Percentiles rank a stretch among this genome's conserved stretches.
Evolutionary conservation across 495 filamentous ascomycete species (phyloP).

Genomic region (Sordaria brevicollis): DNA sequence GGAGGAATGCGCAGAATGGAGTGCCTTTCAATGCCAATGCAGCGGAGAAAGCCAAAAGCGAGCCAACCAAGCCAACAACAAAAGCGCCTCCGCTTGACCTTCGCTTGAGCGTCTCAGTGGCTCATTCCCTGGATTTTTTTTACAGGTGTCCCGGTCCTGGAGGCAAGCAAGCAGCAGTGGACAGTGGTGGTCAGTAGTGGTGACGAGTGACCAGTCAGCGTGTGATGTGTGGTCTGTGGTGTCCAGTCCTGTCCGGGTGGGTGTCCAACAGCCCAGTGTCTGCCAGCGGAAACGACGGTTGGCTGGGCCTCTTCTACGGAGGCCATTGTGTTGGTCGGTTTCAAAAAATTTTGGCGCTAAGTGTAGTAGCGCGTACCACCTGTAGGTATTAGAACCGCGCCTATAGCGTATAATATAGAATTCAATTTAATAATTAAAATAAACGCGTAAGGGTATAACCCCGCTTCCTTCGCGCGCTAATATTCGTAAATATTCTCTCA

Average conservation of each 20-base stretch:
- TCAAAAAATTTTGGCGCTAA: too few species aligned
- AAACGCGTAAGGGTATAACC: too few species aligned
- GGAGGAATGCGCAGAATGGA: background rate
- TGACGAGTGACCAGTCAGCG: slow-evolving; percentile 20
- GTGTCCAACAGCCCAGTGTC: background rate
- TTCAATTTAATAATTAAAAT: too few species aligned
- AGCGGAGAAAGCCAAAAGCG: background rate
- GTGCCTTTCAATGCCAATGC: background rate
- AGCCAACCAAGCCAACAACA: background rate
- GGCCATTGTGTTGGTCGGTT: too few species aligned
- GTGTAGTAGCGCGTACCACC: too few species aligned
- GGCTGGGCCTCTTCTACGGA: background rate
- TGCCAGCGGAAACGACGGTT: background rate
- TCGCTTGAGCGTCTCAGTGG: background rate
- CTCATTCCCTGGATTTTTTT: background rate
- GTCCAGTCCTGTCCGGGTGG: slow-evolving; percentile 10
- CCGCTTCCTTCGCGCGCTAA: too few species aligned
- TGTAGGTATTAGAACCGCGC: too few species aligned
- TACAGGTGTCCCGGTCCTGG: background rate
- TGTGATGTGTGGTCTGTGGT: slow-evolving; percentile 21
- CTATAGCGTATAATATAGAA: too few species aligned
- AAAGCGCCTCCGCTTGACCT: background rate
- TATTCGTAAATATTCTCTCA: too few species aligned
- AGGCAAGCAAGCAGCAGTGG: background rate
- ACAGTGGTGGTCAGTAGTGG: slow-evolving; percentile 13